Percentiles rank a stretch among this genome's conserved stretches.
Evolutionary conservation across 768 basidiomycete species (phyloP).

Genomic region (Leccinum variicolor): DNA sequence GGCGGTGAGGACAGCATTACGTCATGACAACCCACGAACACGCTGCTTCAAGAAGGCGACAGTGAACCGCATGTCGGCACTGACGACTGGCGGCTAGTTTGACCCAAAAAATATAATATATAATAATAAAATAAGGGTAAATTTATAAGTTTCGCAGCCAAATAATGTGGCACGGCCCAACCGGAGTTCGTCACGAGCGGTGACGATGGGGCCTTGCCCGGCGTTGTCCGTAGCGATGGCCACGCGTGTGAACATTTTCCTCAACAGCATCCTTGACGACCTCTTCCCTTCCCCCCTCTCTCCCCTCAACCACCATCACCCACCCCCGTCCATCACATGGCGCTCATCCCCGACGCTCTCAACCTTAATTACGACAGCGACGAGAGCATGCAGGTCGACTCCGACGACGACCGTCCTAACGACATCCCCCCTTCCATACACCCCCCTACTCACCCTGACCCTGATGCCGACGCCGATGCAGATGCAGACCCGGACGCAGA

Average conservation of each 20-base stretch:
- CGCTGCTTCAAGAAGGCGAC: slow-evolving; percentile 2
- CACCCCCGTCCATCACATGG: slow-evolving; percentile 28
- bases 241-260: slow-evolving; percentile 40
- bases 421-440: slow-evolving; percentile 15
- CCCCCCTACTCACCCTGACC: slow-evolving; percentile 15
- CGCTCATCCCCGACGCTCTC: slow-evolving; percentile 42
- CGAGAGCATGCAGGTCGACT: slow-evolving; percentile 72
- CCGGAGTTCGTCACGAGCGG: slow-evolving; percentile 41
- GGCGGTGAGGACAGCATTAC: slow-evolving; percentile 24
- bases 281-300: slow-evolving; percentile 32
- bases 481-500: slow-evolving; percentile 49
- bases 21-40: slow-evolving; percentile 16
- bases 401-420: slow-evolving; percentile 40
- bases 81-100: not conserved
- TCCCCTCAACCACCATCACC: slow-evolving; percentile 35
- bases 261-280: slow-evolving; percentile 41
- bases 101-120: not conserved
- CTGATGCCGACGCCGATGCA: slow-evolving; percentile 47
- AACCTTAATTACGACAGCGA: slow-evolving; percentile 51
- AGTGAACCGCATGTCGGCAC: slow-evolving; percentile 5
- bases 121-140: slow-evolving; percentile 6
- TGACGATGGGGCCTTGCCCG: slow-evolving; percentile 42
- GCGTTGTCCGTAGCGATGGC: slow-evolving; percentile 42
- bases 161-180: slow-evolving; percentile 31
- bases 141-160: slow-evolving; percentile 26